Base-by-base conservation (phyloP, 441 rosid species). In the Sinapis alba region DNA sequence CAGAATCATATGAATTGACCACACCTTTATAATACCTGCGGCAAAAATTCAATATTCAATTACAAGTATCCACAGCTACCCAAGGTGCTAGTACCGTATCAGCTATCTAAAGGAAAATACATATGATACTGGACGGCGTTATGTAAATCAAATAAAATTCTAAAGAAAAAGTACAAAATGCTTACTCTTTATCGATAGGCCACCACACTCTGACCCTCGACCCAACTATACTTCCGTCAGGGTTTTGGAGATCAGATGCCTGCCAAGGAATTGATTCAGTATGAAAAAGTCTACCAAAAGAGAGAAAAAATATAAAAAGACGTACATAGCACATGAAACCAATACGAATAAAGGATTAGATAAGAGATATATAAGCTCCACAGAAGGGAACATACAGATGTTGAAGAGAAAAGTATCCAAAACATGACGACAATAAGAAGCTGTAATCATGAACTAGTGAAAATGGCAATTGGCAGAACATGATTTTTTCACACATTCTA, bases 121-220 rank as follows among this genome's bases (percentile, higher is more conserved):
- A 58, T 54, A 58, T 24, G 57, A 58, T 19, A 56, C 27, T 13
- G 19, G 11, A 68, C 9, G 5, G 16, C 36, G 19, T 28, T 66
- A 45, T 10, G 62, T 41, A 47, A 32, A 69, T 68, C 38, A 68
- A 63, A 58, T 36, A 63, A 36, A 45, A 36, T 20, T 73, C 57
- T 18, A 21, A 63, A 41, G 28, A 53, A 68, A 65, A 34, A 62
- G 21, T 19, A 12, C 50, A 71, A 71, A 41, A 74, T 64, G 75
- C 97, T 85, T 79, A 97, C 99, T 19, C 30, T 10, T 51, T 70
- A 87, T 97, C 99, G 21, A 70, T 26, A n/a, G 99, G 99, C 99
- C 99, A 97, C 94, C 96, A 97, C 58, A 97, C 93, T 83, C 84
- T 83, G 72, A 97, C 78, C 83, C 80, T 94, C 16, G 81, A 63